Conservation (phyloP, 1,284 basidiomycete genomes). For the Heterobasidion parviporum region DNA sequence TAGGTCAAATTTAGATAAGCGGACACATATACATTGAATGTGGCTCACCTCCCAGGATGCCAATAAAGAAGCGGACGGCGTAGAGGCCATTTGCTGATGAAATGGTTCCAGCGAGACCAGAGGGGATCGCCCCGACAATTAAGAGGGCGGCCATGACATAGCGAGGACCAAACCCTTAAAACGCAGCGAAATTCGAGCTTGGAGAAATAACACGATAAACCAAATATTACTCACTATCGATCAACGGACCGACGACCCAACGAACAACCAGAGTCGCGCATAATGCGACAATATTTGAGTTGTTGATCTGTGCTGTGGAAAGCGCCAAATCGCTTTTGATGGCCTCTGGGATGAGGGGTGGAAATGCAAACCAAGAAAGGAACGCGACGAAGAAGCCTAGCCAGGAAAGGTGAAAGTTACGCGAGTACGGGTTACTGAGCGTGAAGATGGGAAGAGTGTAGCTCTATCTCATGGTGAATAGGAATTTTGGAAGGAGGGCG, state of each 20-base stretch:
- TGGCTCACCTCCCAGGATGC: slow-evolving; percentile 8
- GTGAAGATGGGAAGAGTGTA: background rate
- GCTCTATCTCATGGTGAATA: background rate
- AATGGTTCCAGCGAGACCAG: slow-evolving; percentile 50
- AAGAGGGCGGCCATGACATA: slow-evolving; percentile 55
- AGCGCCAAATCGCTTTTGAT: slow-evolving; percentile 50
- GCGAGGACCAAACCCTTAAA: slow-evolving; percentile 45
- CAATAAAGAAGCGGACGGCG: slow-evolving; percentile 43
- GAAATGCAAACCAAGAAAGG: slow-evolving; percentile 61
- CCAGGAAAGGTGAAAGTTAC: background rate
- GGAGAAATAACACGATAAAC: background rate
- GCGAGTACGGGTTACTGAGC: background rate
- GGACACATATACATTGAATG: background rate
- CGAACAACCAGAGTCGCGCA: slow-evolving; percentile 50
- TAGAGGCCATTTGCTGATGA: slow-evolving; percentile 37
- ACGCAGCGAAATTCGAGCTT: background rate
- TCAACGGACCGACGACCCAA: slow-evolving; percentile 43
- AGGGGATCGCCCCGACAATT: slow-evolving; percentile 54
- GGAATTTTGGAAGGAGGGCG: background rate
- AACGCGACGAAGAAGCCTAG: slow-evolving; percentile 1
- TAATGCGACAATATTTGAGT: slow-evolving; percentile 54
- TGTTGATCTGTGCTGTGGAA: slow-evolving; percentile 37
- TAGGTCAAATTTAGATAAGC: background rate
- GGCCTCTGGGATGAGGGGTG: slow-evolving; percentile 52
- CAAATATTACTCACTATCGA: slow-evolving; percentile 19